A percentile compares a stretch with the other conserved stretches of the same genome.
Evolutionary conservation across 1,284 basidiomycete genomes (phyloP).

Genomic region (Bjerkandera adusta): DNA sequence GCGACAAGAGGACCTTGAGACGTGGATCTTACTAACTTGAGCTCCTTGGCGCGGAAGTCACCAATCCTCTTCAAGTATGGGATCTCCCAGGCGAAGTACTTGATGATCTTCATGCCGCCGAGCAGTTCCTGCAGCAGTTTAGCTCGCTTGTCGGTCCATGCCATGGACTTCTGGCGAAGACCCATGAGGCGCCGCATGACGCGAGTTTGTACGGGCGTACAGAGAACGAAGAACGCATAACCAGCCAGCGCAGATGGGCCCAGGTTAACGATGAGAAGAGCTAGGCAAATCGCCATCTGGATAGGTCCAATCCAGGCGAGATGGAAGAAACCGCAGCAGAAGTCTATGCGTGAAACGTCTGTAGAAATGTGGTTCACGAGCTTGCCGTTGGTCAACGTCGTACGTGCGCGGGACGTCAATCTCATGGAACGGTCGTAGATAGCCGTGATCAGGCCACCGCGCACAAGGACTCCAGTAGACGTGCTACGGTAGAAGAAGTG

Average conservation of each 20-base stretch:
- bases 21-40: slow-evolving; percentile 41
- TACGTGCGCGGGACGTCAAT: slow-evolving; percentile 81
- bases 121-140: slow-evolving; percentile 83
- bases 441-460: slow-evolving; percentile 86
- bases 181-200: slow-evolving; percentile 78
- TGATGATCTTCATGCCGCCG: slow-evolving; percentile 87
- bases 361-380: slow-evolving; percentile 94
- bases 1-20: not conserved
- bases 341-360: slow-evolving; percentile 90
- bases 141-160: slow-evolving; percentile 88
- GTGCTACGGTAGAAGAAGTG: slow-evolving; percentile 81
- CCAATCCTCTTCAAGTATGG: slow-evolving; percentile 75
- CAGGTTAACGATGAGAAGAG: slow-evolving; percentile 67
- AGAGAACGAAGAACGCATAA: slow-evolving; percentile 76
- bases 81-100: slow-evolving; percentile 81
- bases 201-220: slow-evolving; percentile 62
- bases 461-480: slow-evolving; percentile 76
- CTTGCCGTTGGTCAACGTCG: slow-evolving; percentile 81
- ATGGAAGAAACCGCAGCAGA: slow-evolving; percentile 82
- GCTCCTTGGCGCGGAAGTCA: slow-evolving; percentile 73
- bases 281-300: slow-evolving; percentile 69
- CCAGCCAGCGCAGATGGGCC: slow-evolving; percentile 84
- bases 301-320: slow-evolving; percentile 78
- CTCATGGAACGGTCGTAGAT: slow-evolving; percentile 82
- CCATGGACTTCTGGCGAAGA: slow-evolving; percentile 77